phyloP scores from a whole-genome alignment of 805 yeast species.

The Barnettozyma wickerhamii region DNA sequence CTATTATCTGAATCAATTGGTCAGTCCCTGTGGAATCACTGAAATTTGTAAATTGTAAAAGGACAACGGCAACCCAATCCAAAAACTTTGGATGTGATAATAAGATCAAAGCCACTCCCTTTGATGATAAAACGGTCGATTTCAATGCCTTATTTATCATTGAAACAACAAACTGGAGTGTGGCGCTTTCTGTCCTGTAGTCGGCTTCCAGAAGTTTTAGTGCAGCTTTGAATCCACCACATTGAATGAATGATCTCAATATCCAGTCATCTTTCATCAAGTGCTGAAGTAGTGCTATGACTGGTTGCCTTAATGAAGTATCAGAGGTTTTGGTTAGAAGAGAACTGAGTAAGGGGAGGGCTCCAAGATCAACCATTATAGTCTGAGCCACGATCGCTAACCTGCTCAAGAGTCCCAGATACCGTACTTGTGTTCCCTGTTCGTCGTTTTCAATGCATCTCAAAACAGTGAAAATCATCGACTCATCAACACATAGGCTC shows the following conservation, averaged over 20 bases:
- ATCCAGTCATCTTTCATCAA: conserved; percentile 29
- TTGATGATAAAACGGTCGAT: conserved; percentile 34
- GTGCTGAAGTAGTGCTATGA: no score
- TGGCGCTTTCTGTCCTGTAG: conserved; percentile 36
- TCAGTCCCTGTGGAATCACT: conserved; percentile 20
- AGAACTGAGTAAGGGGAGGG: conserved; percentile 11
- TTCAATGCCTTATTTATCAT: no score
- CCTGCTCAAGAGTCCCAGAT: conserved; percentile 2
- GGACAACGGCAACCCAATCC: conserved; percentile 37
- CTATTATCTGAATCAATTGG: conserved; percentile 31
- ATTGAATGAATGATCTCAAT: conserved; percentile 37
- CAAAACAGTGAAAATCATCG: conserved; percentile 1
- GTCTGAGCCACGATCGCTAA: not conserved
- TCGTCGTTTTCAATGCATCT: conserved; percentile 5
- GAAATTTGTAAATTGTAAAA: conserved; percentile 25
- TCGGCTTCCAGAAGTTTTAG: conserved; percentile 43
- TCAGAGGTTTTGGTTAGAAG: no score
- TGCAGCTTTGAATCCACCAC: conserved; percentile 40
- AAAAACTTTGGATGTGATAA: conserved; percentile 33
- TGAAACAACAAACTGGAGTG: no score
- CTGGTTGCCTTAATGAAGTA: no score
- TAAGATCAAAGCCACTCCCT: no score
- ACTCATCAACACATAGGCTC: not conserved
- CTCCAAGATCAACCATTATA: conserved; percentile 19
- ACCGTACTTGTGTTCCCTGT: not conserved